Evolutionary conservation across 2,329 filamentous ascomycete genomes (phyloP).

Genomic region (Exophiala sideris): DNA sequence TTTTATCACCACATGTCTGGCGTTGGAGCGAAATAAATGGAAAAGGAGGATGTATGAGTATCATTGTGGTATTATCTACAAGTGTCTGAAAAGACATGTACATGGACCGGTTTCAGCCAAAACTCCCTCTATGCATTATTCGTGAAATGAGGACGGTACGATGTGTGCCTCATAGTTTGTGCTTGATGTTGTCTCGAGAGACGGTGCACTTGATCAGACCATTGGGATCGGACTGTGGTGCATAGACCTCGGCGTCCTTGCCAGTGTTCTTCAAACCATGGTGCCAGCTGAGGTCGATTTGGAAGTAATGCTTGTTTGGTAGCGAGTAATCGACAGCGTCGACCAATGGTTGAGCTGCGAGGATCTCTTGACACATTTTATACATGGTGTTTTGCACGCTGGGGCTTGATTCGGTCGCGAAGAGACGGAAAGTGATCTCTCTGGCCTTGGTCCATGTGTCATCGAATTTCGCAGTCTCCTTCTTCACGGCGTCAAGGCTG

Average conservation of each 20-base stretch:
- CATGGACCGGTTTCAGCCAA: not conserved
- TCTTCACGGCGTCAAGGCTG: constrained; percentile 63
- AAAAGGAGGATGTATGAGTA: constrained; percentile 13
- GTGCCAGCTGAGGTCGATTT: constrained; percentile 96
- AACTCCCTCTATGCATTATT: not conserved
- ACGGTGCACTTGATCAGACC: constrained; percentile 95
- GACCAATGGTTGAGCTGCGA: constrained; percentile 69
- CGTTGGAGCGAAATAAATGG: constrained; percentile 4
- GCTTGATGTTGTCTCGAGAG: constrained; percentile 28
- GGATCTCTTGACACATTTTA: constrained; percentile 89
- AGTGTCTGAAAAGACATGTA: not conserved
- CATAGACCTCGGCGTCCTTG: constrained; percentile 91
- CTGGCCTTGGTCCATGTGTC: constrained; percentile 73
- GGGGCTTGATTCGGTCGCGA: constrained; percentile 84
- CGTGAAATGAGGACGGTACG: not conserved
- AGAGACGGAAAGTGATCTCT: constrained; percentile 82
- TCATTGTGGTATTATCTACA: constrained; percentile 17
- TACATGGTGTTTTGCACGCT: constrained; percentile 98
- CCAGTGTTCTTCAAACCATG: constrained; percentile 93
- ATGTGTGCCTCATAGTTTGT: not conserved
- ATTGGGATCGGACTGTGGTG: constrained; percentile 87
- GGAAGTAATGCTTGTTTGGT: constrained; percentile 99
- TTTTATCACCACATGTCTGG: not conserved
- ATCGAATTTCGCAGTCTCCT: constrained; percentile 67
- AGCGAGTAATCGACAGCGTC: constrained; percentile 75